Conservation (phyloP, 768 basidiomycete genomes). For the Serpula lacrymans region DNA sequence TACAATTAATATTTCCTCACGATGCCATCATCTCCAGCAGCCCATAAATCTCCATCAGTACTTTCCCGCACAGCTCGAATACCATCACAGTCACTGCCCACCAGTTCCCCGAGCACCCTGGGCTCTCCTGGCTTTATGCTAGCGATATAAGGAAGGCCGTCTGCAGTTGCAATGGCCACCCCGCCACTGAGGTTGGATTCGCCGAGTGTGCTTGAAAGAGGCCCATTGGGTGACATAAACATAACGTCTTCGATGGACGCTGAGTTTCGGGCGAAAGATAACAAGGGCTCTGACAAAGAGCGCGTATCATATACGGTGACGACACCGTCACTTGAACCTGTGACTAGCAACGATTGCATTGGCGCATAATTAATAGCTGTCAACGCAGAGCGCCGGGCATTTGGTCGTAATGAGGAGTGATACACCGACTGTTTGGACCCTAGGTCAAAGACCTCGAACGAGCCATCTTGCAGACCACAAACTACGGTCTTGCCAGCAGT, state of each 20-base stretch:
- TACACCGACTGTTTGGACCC: slow-evolving; percentile 30
- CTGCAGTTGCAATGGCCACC: slow-evolving; percentile 49
- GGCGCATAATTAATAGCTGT: slow-evolving; percentile 45
- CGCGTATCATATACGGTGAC: slow-evolving; percentile 55
- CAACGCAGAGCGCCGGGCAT: no score
- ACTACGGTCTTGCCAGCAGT: slow-evolving; percentile 47
- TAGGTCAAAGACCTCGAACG: slow-evolving; percentile 55
- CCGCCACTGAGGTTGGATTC: slow-evolving; percentile 39
- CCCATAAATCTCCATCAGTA: slow-evolving; percentile 45
- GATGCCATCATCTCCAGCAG: slow-evolving; percentile 60
- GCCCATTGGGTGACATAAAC: no score
- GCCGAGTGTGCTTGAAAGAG: no score
- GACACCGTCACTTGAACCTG: slow-evolving; percentile 54
- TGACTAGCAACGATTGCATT: slow-evolving; percentile 44
- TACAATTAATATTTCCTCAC: slow-evolving; percentile 44
- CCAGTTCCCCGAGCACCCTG: slow-evolving; percentile 40
- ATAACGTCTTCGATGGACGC: slow-evolving; percentile 53
- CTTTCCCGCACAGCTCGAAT: slow-evolving; percentile 28
- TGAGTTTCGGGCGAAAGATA: slow-evolving; percentile 32
- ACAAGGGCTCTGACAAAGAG: slow-evolving; percentile 30
- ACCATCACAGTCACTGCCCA: slow-evolving; percentile 58
- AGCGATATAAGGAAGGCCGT: slow-evolving; percentile 60
- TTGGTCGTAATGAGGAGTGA: slow-evolving; percentile 22
- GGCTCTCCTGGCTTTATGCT: slow-evolving; percentile 40
- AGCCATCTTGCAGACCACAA: slow-evolving; percentile 52